Evolutionary conservation across 2,329 filamentous ascomycete species (phyloP).

Genomic region (Tolypocladium paradoxum): DNA sequence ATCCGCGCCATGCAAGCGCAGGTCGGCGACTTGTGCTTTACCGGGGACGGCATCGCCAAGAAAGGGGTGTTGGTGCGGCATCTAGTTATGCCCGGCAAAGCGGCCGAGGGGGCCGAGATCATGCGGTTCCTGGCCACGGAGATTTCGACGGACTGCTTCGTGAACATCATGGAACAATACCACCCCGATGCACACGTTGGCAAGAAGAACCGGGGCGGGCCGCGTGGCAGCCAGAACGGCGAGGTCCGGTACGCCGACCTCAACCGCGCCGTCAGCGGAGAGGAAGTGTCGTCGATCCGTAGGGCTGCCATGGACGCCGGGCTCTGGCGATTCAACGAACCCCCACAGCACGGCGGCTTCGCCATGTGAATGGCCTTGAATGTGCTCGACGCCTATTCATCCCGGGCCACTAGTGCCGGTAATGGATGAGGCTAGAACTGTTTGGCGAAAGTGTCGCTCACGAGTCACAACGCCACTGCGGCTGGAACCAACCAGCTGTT

Average conservation of each 20-base stretch:
- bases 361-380: conserved; percentile 25
- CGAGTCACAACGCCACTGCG: background rate
- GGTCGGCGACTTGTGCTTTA: conserved; percentile 76
- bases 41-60: conserved; percentile 69
- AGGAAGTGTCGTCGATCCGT: conserved; percentile 56
- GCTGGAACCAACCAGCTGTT: background rate
- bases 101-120: conserved; percentile 62
- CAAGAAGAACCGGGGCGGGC: conserved; percentile 38
- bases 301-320: conserved; percentile 60
- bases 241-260: conserved; percentile 64
- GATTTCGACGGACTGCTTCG: conserved; percentile 63
- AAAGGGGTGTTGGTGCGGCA: conserved; percentile 66
- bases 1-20: conserved; percentile 72
- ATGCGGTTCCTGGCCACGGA: conserved; percentile 66
- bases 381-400: background rate
- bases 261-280: conserved; percentile 48
- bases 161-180: conserved; percentile 88
- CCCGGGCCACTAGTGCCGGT: background rate
- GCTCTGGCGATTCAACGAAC: conserved; percentile 69
- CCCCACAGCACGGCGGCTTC: conserved; percentile 40
- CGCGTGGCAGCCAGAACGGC: conserved; percentile 16
- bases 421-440: background rate
- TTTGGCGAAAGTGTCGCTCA: no score
- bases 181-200: conserved; percentile 72
- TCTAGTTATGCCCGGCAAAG: conserved; percentile 74